Conservation (phyloP, 768 basidiomycete species). For the Dentipellis sp. region DNA sequence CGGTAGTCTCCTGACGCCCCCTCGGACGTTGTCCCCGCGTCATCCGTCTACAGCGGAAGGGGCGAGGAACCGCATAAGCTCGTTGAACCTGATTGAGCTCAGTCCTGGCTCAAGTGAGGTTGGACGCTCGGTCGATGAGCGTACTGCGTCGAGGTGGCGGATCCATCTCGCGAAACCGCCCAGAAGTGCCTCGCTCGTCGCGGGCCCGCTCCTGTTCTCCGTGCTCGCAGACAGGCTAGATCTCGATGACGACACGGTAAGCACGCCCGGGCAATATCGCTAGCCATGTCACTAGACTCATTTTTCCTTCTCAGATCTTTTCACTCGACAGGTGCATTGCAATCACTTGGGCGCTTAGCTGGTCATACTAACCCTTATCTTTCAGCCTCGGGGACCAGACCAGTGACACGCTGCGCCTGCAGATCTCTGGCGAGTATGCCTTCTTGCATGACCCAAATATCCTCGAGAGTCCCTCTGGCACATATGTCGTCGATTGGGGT, state of each 20-base stretch:
- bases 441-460: constrained; percentile 50
- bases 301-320: constrained; percentile 14
- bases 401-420: constrained; percentile 28
- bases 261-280: constrained; percentile 10
- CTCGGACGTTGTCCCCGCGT: not conserved
- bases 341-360: not conserved
- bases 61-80: not conserved
- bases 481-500: constrained; percentile 50
- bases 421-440: constrained; percentile 28
- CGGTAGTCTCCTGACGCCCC: not conserved
- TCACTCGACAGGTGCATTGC: constrained; percentile 20
- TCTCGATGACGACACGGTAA: constrained; percentile 32
- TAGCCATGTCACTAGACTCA: not conserved
- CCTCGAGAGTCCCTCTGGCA: constrained; percentile 32
- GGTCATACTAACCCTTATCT: constrained; percentile 1
- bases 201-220: constrained; percentile 13
- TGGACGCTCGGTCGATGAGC: not conserved
- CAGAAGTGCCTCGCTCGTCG: constrained; percentile 16
- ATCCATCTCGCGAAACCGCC: constrained; percentile 35
- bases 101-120: not conserved
- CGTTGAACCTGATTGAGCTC: not conserved
- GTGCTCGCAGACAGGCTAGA: not conserved
- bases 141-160: constrained; percentile 21
- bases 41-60: not conserved
- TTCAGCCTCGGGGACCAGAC: constrained; percentile 17